These are phyloP conservation scores for Diutina pseudorugosa DNA, from an alignment of 1,139 yeast genomes.

Conservation along the genomic window DNA sequence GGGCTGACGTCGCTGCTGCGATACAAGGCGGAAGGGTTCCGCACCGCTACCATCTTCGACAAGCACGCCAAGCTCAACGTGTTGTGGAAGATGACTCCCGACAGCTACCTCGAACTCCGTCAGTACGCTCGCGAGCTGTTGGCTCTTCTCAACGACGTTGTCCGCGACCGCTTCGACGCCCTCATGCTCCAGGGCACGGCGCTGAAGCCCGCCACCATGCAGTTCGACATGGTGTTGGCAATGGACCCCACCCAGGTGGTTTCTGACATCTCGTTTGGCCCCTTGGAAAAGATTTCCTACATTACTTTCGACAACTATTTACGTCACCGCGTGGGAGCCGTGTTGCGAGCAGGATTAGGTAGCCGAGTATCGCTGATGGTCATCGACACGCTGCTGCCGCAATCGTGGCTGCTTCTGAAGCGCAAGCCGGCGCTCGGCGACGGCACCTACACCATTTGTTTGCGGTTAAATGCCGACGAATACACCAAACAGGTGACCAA, in stretches of 20 bases:
- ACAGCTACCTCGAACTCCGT: conserved; percentile 52
- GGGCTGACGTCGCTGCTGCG: conserved; percentile 29
- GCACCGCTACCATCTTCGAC: conserved; percentile 67
- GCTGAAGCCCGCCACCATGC: conserved; percentile 32
- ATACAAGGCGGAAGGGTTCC: conserved; percentile 46
- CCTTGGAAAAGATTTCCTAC: conserved; percentile 64
- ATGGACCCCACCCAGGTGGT: conserved; percentile 28
- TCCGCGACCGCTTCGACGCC: conserved; percentile 75
- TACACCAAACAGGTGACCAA: conserved; percentile 72
- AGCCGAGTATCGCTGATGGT: conserved; percentile 43
- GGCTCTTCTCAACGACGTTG: conserved; percentile 59
- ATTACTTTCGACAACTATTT: conserved; percentile 59
- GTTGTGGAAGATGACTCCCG: conserved; percentile 67
- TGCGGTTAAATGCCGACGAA: conserved; percentile 60
- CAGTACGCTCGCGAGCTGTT: conserved; percentile 62
- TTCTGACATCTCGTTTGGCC: conserved; percentile 39
- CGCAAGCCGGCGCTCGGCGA: conserved; percentile 36
- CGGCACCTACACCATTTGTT: conserved; percentile 19
- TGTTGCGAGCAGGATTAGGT: conserved; percentile 55
- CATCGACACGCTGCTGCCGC: conserved; percentile 19
- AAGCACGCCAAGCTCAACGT: conserved; percentile 64
- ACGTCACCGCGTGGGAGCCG: conserved; percentile 44
- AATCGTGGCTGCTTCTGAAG: conserved; percentile 34
- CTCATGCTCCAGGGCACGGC: conserved; percentile 60
- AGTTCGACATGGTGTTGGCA: conserved; percentile 51